Percentiles rank a stretch among this genome's conserved stretches.
phyloP scores from a whole-genome alignment of 208 protist genomes.

The Angomonas ambiguus region DNA sequence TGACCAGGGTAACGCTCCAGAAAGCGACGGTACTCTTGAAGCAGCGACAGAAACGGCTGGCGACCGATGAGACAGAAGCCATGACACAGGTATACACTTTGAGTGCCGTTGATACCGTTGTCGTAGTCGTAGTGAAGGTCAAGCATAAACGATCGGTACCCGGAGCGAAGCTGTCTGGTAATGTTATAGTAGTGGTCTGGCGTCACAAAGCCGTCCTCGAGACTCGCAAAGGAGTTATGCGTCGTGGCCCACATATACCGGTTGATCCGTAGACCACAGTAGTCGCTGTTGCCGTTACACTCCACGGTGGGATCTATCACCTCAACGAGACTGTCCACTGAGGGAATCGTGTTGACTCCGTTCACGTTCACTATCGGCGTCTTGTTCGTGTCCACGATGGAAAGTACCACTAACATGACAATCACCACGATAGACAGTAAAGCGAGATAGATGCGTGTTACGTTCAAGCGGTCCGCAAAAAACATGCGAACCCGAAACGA shows the following conservation, averaged over 20 bases:
- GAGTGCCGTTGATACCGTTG: slow-evolving; percentile 11
- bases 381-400: slow-evolving; percentile 18
- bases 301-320: slow-evolving; percentile 20
- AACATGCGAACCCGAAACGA: slow-evolving; percentile 4
- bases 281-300: slow-evolving; percentile 29
- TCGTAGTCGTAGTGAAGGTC: slow-evolving; percentile 39
- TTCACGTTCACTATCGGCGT: slow-evolving; percentile 10
- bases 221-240: slow-evolving; percentile 37
- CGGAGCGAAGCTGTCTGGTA: slow-evolving; percentile 26
- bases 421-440: slow-evolving; percentile 18
- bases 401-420: slow-evolving; percentile 20
- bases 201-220: slow-evolving; percentile 34
- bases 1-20: slow-evolving; percentile 24
- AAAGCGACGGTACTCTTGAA: slow-evolving; percentile 22
- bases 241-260: slow-evolving; percentile 35
- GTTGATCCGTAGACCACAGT: slow-evolving; percentile 30
- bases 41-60: slow-evolving; percentile 12
- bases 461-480: slow-evolving; percentile 24
- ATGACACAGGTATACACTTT: slow-evolving; percentile 37
- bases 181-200: slow-evolving; percentile 48
- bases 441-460: slow-evolving; percentile 20
- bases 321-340: slow-evolving; percentile 17
- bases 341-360: not conserved
- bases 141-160: slow-evolving; percentile 42
- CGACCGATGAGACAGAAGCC: slow-evolving; percentile 23